Conservation (phyloP, 2,329 filamentous ascomycete species). For the Ploettnerulaceae sp. region DNA sequence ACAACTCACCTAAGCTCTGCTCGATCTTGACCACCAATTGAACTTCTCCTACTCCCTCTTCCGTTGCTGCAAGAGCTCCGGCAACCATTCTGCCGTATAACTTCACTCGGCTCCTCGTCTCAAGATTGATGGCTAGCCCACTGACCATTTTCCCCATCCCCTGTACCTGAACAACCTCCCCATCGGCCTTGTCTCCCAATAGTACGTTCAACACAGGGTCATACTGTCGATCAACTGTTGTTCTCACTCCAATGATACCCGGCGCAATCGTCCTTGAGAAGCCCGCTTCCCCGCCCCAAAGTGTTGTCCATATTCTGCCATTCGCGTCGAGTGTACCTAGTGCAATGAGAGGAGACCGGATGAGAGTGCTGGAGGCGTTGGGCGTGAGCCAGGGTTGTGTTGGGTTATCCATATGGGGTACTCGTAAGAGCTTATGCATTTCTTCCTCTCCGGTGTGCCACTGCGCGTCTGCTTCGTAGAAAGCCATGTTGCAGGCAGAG, state of each 20-base stretch:
- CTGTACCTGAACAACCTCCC: slow-evolving; percentile 35
- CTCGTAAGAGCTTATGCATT: slow-evolving; percentile 58
- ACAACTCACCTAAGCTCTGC: slow-evolving; percentile 54
- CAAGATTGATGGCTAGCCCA: slow-evolving; percentile 58
- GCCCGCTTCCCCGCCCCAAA: slow-evolving; percentile 71
- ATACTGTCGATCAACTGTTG: slow-evolving; percentile 52
- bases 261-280: slow-evolving; percentile 60
- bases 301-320: slow-evolving; percentile 66
- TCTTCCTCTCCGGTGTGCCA: slow-evolving; percentile 64
- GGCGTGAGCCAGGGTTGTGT: slow-evolving; percentile 59
- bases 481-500: slow-evolving; percentile 29
- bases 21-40: slow-evolving; percentile 65
- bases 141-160: slow-evolving; percentile 50
- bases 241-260: slow-evolving; percentile 59
- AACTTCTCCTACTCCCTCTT: slow-evolving; percentile 29
- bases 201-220: slow-evolving; percentile 69
- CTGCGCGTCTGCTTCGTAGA: slow-evolving; percentile 38
- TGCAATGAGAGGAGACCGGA: slow-evolving; percentile 62
- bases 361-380: slow-evolving; percentile 56
- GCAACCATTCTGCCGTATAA: slow-evolving; percentile 65
- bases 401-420: slow-evolving; percentile 59
- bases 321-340: slow-evolving; percentile 65
- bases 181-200: slow-evolving; percentile 45
- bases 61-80: slow-evolving; percentile 45
- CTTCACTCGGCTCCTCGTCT: slow-evolving; percentile 67